Percentiles rank a stretch among this genome's conserved stretches.
These are phyloP conservation scores for Phytophthora brassicae DNA, from an alignment of 352 stramenopile species.

Conservation along the genomic window DNA sequence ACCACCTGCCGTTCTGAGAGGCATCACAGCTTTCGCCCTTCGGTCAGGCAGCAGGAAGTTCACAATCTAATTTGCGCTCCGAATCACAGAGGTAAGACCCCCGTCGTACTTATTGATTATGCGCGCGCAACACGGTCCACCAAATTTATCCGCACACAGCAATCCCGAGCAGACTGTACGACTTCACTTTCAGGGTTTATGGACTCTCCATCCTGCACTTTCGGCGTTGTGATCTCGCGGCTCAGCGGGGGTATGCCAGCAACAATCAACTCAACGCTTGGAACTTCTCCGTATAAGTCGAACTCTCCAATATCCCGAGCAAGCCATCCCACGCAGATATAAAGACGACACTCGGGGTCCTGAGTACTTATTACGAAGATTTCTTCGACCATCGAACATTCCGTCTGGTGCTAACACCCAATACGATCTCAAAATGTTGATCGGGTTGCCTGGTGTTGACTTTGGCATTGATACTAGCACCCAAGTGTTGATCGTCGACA, in stretches of 20 bases:
- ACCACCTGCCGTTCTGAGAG: neutral
- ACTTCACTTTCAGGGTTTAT: neutral
- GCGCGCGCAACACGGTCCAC: neutral
- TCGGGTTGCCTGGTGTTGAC: neutral
- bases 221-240: neutral
- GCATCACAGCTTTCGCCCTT: neutral
- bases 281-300: constrained; percentile 3
- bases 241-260: too few species aligned
- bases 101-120: neutral
- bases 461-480: neutral
- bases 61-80: neutral
- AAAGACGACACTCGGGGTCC: neutral
- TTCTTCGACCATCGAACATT: neutral
- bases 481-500: neutral
- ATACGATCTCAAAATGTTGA: neutral
- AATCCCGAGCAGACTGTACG: neutral
- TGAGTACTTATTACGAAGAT: neutral
- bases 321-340: neutral
- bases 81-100: neutral
- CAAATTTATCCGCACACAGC: constrained; percentile 9
- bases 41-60: neutral
- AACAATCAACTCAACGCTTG: neutral
- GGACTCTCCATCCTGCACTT: constrained; percentile 2
- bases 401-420: neutral
- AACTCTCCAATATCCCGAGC: neutral